These are phyloP conservation scores for Mycosphaerella arachidis DNA, from an alignment of 2,329 filamentous ascomycete genomes.

Conservation along the genomic window DNA sequence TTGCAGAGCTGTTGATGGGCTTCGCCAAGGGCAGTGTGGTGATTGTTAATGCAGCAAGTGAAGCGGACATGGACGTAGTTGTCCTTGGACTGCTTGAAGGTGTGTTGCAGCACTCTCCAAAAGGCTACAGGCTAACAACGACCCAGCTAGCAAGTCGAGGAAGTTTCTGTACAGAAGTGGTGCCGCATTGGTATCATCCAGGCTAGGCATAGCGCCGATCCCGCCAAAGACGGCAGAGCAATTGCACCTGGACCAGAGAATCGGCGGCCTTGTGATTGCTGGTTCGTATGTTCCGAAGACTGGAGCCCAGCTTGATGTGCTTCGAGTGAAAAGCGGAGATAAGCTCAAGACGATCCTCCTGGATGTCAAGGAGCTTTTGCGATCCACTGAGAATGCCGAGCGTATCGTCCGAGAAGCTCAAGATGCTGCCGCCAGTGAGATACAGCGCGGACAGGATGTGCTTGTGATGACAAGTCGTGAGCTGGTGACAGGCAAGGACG, in stretches of 20 bases:
- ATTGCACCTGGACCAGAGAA: conserved; percentile 34
- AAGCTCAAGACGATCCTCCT: conserved; percentile 47
- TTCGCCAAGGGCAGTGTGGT: conserved; percentile 41
- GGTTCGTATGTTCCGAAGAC: conserved; percentile 59
- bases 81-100: conserved; percentile 46
- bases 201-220: conserved; percentile 51
- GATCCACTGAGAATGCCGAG: conserved; percentile 33
- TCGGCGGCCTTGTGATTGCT: conserved; percentile 52
- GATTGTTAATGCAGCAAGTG: conserved; percentile 51
- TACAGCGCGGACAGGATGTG: conserved; percentile 49
- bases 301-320: conserved; percentile 48
- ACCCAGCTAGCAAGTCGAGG: conserved; percentile 30
- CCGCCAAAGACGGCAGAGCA: conserved; percentile 47
- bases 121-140: background rate
- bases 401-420: conserved; percentile 39
- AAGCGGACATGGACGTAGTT: conserved; percentile 54
- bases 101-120: conserved; percentile 18
- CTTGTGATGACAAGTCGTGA: conserved; percentile 57
- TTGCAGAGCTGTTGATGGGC: conserved; percentile 40
- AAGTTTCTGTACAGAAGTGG: conserved; percentile 46
- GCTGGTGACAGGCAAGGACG: conserved; percentile 48
- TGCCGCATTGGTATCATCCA: conserved; percentile 47
- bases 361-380: conserved; percentile 47
- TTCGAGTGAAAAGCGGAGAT: conserved; percentile 38
- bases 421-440: conserved; percentile 25